phyloP scores from a whole-genome alignment of 2,329 filamentous ascomycete genomes.

The Orbilia javanica region DNA sequence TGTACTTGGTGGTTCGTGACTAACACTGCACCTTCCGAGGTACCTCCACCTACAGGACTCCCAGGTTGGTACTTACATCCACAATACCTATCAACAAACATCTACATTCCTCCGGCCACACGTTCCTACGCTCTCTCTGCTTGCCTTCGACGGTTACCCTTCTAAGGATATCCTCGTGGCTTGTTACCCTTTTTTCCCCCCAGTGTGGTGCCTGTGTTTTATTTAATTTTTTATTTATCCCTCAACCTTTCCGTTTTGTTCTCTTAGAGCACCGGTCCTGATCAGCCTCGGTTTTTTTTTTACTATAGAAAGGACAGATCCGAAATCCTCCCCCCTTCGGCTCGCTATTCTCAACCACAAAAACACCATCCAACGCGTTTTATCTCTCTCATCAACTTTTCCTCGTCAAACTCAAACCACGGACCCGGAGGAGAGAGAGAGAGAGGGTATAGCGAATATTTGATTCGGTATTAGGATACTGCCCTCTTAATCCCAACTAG shows the following conservation, averaged over 20 bases:
- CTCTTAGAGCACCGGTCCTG: conserved; percentile 27
- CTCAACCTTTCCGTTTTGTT: conserved; percentile 18
- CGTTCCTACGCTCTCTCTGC: conserved; percentile 1
- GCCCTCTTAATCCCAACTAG: conserved; percentile 33
- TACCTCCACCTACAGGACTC: conserved; percentile 53
- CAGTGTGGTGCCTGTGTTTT: conserved; percentile 21
- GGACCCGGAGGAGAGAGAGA: conserved; percentile 30
- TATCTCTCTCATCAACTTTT: conserved; percentile 53
- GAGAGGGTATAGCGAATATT: conserved; percentile 35
- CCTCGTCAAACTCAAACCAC: conserved; percentile 24
- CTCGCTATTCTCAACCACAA: conserved; percentile 13
- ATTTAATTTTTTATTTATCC: conserved; percentile 18
- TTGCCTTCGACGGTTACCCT: conserved; percentile 6
- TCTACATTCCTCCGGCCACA: conserved; percentile 16
- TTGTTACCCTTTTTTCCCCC: neutral
- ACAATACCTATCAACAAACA: conserved; percentile 15
- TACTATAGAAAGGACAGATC: conserved; percentile 57
- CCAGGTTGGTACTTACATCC: conserved; percentile 46
- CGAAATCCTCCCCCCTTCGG: conserved; percentile 50
- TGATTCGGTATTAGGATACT: conserved; percentile 33
- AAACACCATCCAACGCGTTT: conserved; percentile 55
- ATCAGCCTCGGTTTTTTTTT: conserved; percentile 51
- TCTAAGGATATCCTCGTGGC: conserved; percentile 29
- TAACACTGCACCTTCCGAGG: conserved; percentile 43
- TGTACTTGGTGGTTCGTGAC: conserved; percentile 45